A percentile compares a stretch with the other conserved stretches of the same genome.
These are phyloP conservation scores for Avicennia marina DNA, from an alignment of 257 asterid genomes.

Conservation along the genomic window DNA sequence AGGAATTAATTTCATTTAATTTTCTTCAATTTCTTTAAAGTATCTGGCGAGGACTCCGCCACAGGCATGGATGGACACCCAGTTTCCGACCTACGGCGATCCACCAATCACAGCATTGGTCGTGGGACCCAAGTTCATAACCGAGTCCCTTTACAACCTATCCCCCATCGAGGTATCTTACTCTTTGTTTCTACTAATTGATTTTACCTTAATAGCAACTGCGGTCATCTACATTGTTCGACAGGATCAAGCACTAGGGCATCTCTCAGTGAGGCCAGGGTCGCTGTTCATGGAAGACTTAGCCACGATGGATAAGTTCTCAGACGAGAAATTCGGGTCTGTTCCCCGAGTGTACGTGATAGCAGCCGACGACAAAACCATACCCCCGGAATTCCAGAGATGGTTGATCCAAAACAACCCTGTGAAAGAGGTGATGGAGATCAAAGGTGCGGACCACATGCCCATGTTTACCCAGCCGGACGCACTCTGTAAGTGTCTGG, in stretches of 20 bases:
- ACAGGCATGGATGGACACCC: slow-evolving; percentile 53
- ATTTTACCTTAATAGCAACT: too few species aligned
- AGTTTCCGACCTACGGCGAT: slow-evolving; percentile 40
- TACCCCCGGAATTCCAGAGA: slow-evolving; percentile 40
- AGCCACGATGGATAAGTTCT: slow-evolving; percentile 32
- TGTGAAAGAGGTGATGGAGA: slow-evolving; percentile 51
- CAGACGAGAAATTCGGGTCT: slow-evolving; percentile 46
- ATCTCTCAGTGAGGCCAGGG: slow-evolving; percentile 44
- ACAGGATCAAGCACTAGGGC: slow-evolving; percentile 50
- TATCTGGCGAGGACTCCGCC: slow-evolving; percentile 42
- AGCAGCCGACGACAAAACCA: slow-evolving; percentile 44
- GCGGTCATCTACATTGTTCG: not conserved
- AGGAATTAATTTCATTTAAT: too few species aligned
- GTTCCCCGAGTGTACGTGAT: slow-evolving; percentile 45
- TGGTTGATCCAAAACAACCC: slow-evolving; percentile 57
- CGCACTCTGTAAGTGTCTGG: slow-evolving; percentile 33
- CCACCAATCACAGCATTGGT: slow-evolving; percentile 47
- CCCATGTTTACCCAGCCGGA: slow-evolving; percentile 59
- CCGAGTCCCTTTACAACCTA: slow-evolving; percentile 44
- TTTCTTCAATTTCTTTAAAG: slow-evolving; percentile 15
- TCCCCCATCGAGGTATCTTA: slow-evolving; percentile 40
- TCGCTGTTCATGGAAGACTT: slow-evolving; percentile 56
- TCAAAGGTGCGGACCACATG: slow-evolving; percentile 61
- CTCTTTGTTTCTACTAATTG: not conserved
- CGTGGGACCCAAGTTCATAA: slow-evolving; percentile 53